Evolutionary conservation across 441 rosid genomes (phyloP).

Genomic region (Erysimum pusillum): DNA sequence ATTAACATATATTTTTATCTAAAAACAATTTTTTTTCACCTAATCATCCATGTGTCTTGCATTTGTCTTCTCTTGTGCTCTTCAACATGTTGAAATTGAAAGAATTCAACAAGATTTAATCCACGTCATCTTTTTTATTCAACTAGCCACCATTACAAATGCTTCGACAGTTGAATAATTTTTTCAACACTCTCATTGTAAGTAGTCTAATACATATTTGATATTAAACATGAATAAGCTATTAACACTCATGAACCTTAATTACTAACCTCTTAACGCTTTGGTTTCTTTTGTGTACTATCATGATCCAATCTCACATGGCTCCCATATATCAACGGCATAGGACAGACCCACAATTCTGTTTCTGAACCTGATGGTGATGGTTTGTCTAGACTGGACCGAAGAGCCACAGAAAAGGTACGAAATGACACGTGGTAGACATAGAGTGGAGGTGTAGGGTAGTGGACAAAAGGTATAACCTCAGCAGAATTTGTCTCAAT

Average conservation of each 20-base stretch:
- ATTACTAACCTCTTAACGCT: background rate
- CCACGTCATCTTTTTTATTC: no score
- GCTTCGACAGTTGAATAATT: no score
- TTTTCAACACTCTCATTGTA: no score
- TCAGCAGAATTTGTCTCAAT: constrained; percentile 14
- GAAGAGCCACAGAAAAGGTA: background rate
- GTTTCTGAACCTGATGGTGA: background rate
- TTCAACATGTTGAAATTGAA: no score
- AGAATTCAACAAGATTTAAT: no score
- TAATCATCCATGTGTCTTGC: no score
- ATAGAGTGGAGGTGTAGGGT: background rate
- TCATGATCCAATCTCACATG: background rate
- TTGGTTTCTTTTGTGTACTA: background rate
- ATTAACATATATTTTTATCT: no score
- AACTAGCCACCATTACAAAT: no score
- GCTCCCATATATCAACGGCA: constrained; percentile 1
- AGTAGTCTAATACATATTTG: no score
- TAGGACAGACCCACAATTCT: background rate
- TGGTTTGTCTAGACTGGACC: constrained; percentile 15
- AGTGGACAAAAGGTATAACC: constrained; percentile 15
- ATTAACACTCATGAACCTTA: background rate
- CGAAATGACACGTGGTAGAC: background rate
- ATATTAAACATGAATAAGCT: background rate
- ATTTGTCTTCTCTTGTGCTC: no score
- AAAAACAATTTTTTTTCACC: no score